These are phyloP conservation scores for Calonectria naviculata DNA, from an alignment of 2,329 filamentous ascomycete species.

Conservation along the genomic window DNA sequence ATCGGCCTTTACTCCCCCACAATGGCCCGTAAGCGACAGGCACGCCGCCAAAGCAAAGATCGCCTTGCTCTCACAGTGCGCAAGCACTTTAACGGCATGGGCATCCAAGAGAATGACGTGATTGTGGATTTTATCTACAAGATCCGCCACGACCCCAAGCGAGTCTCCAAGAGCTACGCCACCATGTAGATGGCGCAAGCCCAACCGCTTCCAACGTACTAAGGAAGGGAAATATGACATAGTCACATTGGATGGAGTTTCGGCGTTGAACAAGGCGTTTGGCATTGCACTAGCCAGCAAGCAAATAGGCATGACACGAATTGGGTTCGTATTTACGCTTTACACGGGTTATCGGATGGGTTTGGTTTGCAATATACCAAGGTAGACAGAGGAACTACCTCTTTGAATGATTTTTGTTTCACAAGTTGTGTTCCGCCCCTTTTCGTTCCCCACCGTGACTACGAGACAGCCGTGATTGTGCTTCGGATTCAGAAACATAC, in stretches of 20 bases:
- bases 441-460: background rate
- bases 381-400: slow-evolving; percentile 22
- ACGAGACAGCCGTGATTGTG: background rate
- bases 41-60: slow-evolving; percentile 76
- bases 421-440: background rate
- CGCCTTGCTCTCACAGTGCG: slow-evolving; percentile 78
- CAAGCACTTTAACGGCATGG: slow-evolving; percentile 86
- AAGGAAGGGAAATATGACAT: background rate
- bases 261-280: slow-evolving; percentile 18
- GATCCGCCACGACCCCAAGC: slow-evolving; percentile 54
- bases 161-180: slow-evolving; percentile 38
- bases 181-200: slow-evolving; percentile 17
- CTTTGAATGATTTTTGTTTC: slow-evolving; percentile 4
- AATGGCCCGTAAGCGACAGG: slow-evolving; percentile 74
- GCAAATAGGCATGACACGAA: slow-evolving; percentile 28
- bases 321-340: slow-evolving; percentile 20
- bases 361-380: slow-evolving; percentile 40
- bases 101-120: slow-evolving; percentile 84
- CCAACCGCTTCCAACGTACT: background rate
- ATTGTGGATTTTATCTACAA: slow-evolving; percentile 84
- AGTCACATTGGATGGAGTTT: slow-evolving; percentile 25
- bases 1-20: slow-evolving; percentile 81
- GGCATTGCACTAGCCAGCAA: slow-evolving; percentile 16
- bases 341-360: slow-evolving; percentile 28
- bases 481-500: background rate